Percentiles rank a stretch among this genome's conserved stretches.
phyloP scores from a whole-genome alignment of 148 eudicot genomes.

The Fagopyrum homotropicum region DNA sequence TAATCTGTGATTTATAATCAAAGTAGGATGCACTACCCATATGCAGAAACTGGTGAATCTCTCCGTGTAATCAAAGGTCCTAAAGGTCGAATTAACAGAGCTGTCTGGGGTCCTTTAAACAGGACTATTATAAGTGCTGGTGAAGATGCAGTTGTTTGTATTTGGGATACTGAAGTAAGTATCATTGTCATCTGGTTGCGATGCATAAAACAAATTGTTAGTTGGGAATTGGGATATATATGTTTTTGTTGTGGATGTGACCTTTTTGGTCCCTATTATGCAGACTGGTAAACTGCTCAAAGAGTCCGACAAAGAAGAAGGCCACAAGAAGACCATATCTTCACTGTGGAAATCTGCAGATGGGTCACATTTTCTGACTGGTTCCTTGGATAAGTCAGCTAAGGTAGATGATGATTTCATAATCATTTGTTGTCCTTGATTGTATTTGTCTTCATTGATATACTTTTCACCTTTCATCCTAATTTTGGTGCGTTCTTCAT shows the following conservation, averaged over 20 bases:
- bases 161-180: conserved; percentile 87
- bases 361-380: conserved; percentile 80
- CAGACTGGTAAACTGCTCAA: conserved; percentile 81
- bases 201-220: not conserved
- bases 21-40: conserved; percentile 6
- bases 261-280: conserved; percentile 14
- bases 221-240: not conserved
- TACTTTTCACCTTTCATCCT: not conserved
- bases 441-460: not conserved
- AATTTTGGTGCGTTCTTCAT: not conserved
- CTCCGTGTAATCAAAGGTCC: conserved; percentile 70
- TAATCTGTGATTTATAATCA: not conserved
- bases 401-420: conserved; percentile 37
- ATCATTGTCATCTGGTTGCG: conserved; percentile 4
- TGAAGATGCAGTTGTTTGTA: conserved; percentile 81
- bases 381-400: conserved; percentile 88
- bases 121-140: conserved; percentile 80
- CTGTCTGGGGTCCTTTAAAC: conserved; percentile 97
- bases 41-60: conserved; percentile 66
- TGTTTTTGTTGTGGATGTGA: not conserved
- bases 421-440: not conserved
- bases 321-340: conserved; percentile 67
- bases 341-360: conserved; percentile 75
- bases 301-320: conserved; percentile 56
- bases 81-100: conserved; percentile 82